Percentiles rank a stretch among this genome's conserved stretches.
phyloP scores from a whole-genome alignment of 1,284 basidiomycete species.

The Tilletia caries region DNA sequence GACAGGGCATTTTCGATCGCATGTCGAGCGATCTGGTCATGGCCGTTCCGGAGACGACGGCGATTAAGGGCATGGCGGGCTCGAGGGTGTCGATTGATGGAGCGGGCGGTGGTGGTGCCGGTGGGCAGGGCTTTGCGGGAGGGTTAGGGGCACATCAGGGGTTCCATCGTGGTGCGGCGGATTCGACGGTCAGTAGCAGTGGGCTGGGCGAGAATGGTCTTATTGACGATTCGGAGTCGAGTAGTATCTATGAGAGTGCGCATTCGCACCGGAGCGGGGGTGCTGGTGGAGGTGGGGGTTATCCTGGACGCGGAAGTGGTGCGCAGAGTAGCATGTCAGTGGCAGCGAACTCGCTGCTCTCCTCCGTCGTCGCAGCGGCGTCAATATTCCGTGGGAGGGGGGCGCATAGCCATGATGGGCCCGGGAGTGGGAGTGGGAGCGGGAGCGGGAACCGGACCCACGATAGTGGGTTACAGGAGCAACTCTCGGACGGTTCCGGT shows the following conservation, averaged over 20 bases:
- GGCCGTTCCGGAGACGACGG: background rate
- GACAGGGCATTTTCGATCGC: constrained; percentile 34
- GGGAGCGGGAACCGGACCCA: background rate
- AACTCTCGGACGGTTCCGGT: too few relatives aligned
- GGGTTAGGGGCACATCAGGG: too few relatives aligned
- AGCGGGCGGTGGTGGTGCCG: too few relatives aligned
- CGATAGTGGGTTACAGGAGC: background rate
- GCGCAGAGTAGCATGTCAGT: constrained; percentile 4
- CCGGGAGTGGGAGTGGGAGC: background rate
- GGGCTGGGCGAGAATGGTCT: too few relatives aligned
- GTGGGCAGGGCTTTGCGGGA: background rate
- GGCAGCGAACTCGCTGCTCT: background rate
- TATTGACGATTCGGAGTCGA: background rate
- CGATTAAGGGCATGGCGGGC: background rate
- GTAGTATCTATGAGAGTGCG: constrained; percentile 7
- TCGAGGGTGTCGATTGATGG: background rate
- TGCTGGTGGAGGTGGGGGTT: background rate
- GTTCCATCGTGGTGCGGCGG: too few relatives aligned
- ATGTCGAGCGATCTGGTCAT: constrained; percentile 17
- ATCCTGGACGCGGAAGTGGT: background rate
- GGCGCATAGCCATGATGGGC: background rate
- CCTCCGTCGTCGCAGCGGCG: background rate
- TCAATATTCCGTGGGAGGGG: background rate
- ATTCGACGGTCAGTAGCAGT: too few relatives aligned
- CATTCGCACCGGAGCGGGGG: constrained; percentile 7